These are phyloP conservation scores for Mantamonas sphyraenae DNA, from an alignment of 78 protist species.

Conservation along the genomic window DNA sequence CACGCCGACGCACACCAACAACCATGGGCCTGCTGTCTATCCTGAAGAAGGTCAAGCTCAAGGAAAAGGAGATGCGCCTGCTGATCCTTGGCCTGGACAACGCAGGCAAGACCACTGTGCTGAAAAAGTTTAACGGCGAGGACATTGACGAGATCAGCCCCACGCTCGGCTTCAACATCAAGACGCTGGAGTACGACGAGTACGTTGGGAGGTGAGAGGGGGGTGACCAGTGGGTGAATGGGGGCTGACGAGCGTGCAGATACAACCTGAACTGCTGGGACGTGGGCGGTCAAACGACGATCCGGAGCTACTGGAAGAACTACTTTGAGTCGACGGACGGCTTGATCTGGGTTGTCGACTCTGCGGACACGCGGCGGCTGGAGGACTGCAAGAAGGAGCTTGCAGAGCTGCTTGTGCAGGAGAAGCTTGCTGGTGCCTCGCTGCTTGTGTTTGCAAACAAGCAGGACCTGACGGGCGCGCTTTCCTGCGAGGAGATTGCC, in stretches of 20 bases:
- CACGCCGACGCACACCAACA: no score
- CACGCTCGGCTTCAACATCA: constrained; percentile 96
- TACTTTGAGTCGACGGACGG: constrained; percentile 95
- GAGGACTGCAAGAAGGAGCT: constrained; percentile 73
- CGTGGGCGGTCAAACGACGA: constrained; percentile 97
- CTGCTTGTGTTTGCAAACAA: constrained; percentile 95
- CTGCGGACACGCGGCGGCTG: constrained; percentile 80
- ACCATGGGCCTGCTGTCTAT: constrained; percentile 91
- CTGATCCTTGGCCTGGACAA: constrained; percentile 94
- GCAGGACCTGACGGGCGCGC: constrained; percentile 88
- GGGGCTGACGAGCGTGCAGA: constrained; percentile 32
- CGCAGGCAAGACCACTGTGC: constrained; percentile 97
- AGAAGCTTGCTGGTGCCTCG: constrained; percentile 93
- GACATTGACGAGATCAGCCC: constrained; percentile 80
- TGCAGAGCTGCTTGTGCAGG: constrained; percentile 61
- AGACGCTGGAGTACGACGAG: constrained; percentile 65
- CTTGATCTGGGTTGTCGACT: constrained; percentile 96
- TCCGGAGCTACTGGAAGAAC: constrained; percentile 97
- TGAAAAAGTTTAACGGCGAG: constrained; percentile 87
- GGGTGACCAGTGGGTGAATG: no score
- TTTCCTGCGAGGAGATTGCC: constrained; percentile 56
- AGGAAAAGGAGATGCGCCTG: constrained; percentile 93
- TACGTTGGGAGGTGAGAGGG: constrained; percentile 10
- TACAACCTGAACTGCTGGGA: constrained; percentile 97
- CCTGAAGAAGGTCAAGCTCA: constrained; percentile 77